These are phyloP conservation scores for Sarocladium strictum DNA, from an alignment of 2,329 filamentous ascomycete genomes.

Conservation along the genomic window DNA sequence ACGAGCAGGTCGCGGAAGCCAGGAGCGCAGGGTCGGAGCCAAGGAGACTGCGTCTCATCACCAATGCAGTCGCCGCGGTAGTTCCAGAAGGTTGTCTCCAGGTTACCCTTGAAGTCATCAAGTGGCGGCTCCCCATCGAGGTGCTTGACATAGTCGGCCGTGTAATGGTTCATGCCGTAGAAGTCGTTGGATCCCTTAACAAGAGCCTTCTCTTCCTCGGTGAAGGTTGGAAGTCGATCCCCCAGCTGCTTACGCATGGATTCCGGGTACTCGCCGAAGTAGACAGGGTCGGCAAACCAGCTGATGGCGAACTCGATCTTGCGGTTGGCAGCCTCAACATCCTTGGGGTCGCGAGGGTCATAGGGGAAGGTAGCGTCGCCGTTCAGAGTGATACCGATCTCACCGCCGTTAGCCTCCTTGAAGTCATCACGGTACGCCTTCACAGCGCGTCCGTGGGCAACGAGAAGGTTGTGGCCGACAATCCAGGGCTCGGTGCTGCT, in stretches of 20 bases:
- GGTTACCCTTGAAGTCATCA: slow-evolving; percentile 67
- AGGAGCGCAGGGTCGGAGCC: slow-evolving; percentile 69
- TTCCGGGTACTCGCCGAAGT: slow-evolving; percentile 76
- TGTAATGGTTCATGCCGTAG: slow-evolving; percentile 94
- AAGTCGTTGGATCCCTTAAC: slow-evolving; percentile 86
- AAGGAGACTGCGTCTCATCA: slow-evolving; percentile 73
- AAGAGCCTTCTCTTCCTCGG: slow-evolving; percentile 63
- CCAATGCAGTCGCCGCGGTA: slow-evolving; percentile 71
- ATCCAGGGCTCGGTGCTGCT: slow-evolving; percentile 74
- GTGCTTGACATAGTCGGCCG: slow-evolving; percentile 79
- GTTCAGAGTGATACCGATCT: slow-evolving; percentile 85
- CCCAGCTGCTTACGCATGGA: slow-evolving; percentile 80
- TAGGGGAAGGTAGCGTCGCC: slow-evolving; percentile 79
- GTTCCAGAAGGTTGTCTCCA: slow-evolving; percentile 66
- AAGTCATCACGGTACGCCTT: slow-evolving; percentile 80
- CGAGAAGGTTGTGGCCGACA: slow-evolving; percentile 72
- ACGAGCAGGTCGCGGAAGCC: slow-evolving; percentile 73
- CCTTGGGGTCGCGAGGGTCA: slow-evolving; percentile 68
- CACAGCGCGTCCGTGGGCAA: slow-evolving; percentile 75
- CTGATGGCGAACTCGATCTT: slow-evolving; percentile 84
- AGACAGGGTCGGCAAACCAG: slow-evolving; percentile 86
- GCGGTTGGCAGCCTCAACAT: slow-evolving; percentile 70
- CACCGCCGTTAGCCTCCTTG: slow-evolving; percentile 63
- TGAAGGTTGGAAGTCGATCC: slow-evolving; percentile 68
- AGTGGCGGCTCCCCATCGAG: slow-evolving; percentile 54